Base-by-base conservation (phyloP, 2,329 filamentous ascomycete species). In the Curvularia verruculosa region DNA sequence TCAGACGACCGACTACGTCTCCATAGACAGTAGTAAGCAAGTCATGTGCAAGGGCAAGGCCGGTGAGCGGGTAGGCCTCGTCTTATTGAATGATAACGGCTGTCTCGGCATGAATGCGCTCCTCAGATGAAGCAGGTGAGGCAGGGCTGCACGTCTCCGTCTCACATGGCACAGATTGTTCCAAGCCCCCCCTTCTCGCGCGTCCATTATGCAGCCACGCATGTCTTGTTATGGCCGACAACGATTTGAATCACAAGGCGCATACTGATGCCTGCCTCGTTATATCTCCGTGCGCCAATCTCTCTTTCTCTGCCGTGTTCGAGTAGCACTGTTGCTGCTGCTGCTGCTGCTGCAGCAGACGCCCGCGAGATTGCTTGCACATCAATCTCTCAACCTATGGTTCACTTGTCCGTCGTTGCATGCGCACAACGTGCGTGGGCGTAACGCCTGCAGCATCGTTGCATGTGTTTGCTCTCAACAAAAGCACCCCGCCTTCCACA, bases 391-490 rank as follows among this genome's bases (percentile, higher is more conserved):
- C 47, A 21, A 47, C 28, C 28, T 34, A 19, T 39, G 18, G 29
- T 45, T 51, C 34, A 48, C 44, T 31, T 41, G 21, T 49, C 34
- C 31, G 23, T 15, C 23, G 29, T 45, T 56, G 46, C 46, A 48
- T 54, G 48, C 52, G 52, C 37, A 58, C 51, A 63, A 63, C 56
- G 56, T 59, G 61, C 58, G 54, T 52, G 60, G 59, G 59, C 65
- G 63, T 63, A 48, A 57, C 55, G 60, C 62, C 59, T 60, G 54
- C 66, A 65, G 37, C 50, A 54, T 48, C 54, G 55, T 61, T 61
- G 61, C 65, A 59, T 56, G 46, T 21, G 29, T 45, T 47, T 54
- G 44, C 29, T 51, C 61, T 59, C 65, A 69, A 67, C 65, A 66
- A 64, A 66, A 63, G 49, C 39, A 57, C 50, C 21, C 49, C 45